Percentiles rank a stretch among this genome's conserved stretches.
Evolutionary conservation across 164 flowering plant genomes (phyloP).

Genomic region (Berberis thunbergii): DNA sequence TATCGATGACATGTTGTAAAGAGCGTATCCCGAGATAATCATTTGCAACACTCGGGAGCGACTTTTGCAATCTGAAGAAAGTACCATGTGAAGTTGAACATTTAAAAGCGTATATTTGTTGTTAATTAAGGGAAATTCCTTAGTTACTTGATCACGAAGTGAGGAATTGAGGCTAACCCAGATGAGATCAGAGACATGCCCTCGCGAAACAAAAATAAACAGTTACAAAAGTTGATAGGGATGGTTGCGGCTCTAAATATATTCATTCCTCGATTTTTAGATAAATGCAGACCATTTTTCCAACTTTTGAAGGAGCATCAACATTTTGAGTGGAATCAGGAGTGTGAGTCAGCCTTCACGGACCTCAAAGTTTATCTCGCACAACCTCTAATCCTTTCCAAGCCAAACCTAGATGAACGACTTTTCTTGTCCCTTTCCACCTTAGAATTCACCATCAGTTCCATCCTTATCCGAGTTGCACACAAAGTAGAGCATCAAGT

Average conservation of each 20-base stretch:
- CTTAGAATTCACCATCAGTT: no score
- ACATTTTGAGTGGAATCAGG: not conserved
- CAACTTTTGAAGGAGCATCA: not conserved
- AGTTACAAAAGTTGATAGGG: not conserved
- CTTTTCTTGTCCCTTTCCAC: no score
- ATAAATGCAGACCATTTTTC: not conserved
- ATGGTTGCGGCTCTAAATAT: not conserved
- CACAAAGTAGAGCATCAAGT: not conserved
- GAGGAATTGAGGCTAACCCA: not conserved
- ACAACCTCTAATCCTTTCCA: no score
- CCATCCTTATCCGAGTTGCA: not conserved
- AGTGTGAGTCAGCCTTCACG: no score
- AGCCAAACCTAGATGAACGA: no score
- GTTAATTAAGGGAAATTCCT: not conserved
- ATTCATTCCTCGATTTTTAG: not conserved
- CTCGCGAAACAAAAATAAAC: not conserved
- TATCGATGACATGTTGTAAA: not conserved
- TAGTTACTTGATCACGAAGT: not conserved
- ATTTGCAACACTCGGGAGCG: not conserved
- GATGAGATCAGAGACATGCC: not conserved
- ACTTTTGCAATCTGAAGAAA: not conserved
- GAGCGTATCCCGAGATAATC: not conserved
- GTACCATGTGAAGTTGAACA: not conserved
- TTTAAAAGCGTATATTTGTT: not conserved
- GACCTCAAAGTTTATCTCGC: no score